Evolutionary conservation across 176 grass and related monocot genomes (phyloP).

Genomic region (Aechmea fasciata): DNA sequence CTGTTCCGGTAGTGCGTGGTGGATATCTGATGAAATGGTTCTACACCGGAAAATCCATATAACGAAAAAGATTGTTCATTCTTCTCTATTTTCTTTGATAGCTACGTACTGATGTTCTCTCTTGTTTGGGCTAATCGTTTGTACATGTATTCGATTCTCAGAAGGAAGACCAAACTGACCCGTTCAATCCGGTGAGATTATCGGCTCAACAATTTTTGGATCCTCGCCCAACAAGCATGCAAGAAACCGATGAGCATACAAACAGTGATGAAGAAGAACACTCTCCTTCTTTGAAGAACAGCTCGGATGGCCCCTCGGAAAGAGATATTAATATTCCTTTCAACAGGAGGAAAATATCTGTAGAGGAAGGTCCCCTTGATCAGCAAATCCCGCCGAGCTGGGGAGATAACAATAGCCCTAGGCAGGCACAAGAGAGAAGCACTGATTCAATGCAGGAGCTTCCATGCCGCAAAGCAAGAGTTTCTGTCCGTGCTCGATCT

Average conservation of each 20-base stretch:
- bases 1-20: too few relatives aligned
- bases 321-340: not conserved
- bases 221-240: not conserved
- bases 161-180: not conserved
- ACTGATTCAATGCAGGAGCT: not conserved
- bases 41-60: too few relatives aligned
- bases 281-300: slow-evolving; percentile 5
- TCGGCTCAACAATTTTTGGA: slow-evolving; percentile 1
- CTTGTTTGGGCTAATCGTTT: too few relatives aligned
- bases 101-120: too few relatives aligned
- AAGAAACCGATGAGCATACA: too few relatives aligned
- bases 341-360: not conserved
- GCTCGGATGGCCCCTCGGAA: not conserved
- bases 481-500: slow-evolving; percentile 19
- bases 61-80: too few relatives aligned
- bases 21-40: too few relatives aligned
- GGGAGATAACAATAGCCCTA: not conserved
- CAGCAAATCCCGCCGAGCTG: not conserved
- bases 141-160: not conserved
- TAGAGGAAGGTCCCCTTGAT: not conserved
- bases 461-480: slow-evolving; percentile 7
- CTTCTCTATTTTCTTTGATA: too few relatives aligned
- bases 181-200: not conserved
- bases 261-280: not conserved
- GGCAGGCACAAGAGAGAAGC: not conserved